Conservation (phyloP, 345 rosid species). For the Salix koriyanagi region DNA sequence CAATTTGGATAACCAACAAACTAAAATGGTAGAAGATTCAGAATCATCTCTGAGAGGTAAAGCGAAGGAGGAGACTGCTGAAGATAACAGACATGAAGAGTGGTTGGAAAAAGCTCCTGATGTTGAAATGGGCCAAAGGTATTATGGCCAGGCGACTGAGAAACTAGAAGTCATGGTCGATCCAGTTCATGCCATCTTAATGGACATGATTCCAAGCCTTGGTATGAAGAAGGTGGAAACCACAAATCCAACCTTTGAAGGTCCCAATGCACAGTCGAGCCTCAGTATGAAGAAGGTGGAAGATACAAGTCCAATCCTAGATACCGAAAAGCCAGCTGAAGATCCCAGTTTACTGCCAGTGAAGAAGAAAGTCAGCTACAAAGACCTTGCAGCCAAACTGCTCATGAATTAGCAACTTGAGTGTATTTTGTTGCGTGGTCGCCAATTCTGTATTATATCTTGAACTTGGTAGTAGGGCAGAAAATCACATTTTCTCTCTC, state of each 20-base stretch:
- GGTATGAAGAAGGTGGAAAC: conserved; percentile 38
- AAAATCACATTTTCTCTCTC: too few species aligned
- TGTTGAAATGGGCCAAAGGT: conserved; percentile 6
- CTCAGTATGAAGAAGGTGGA: too few species aligned
- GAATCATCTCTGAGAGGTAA: conserved; percentile 21
- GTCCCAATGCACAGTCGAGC: too few species aligned
- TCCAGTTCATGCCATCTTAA: conserved; percentile 80
- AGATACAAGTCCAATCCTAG: conserved; percentile 2
- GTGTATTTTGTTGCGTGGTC: too few species aligned
- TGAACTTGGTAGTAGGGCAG: too few species aligned
- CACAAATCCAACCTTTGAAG: conserved; percentile 2
- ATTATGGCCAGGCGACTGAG: conserved; percentile 6
- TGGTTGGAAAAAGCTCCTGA: conserved; percentile 12
- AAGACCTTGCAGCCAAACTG: conserved; percentile 60
- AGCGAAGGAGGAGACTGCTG: conserved; percentile 23
- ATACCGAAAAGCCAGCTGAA: background rate
- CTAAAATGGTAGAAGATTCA: conserved; percentile 21
- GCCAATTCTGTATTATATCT: too few species aligned
- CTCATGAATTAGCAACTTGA: conserved; percentile 51
- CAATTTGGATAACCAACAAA: conserved; percentile 10
- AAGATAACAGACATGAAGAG: conserved; percentile 11
- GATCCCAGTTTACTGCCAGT: conserved; percentile 7
- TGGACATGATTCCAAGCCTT: conserved; percentile 82
- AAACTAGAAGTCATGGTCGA: conserved; percentile 39
- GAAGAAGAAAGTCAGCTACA: conserved; percentile 87